Conservation (phyloP, 331 rosid species). For the Rosa hybrid region DNA sequence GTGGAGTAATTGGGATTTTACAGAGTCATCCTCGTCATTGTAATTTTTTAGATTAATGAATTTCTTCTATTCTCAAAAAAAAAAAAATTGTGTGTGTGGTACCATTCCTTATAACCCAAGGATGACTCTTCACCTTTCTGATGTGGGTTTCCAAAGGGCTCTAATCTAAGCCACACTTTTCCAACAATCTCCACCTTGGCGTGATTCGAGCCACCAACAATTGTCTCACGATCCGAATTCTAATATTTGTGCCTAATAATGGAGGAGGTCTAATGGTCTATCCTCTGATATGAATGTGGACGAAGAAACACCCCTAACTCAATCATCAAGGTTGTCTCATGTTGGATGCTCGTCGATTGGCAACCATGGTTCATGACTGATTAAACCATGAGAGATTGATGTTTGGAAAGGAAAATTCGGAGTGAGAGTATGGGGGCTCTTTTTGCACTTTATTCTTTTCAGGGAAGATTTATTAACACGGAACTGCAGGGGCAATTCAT, state of each 20-base stretch:
- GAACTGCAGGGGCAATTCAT: conserved; percentile 22
- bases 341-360: conserved; percentile 62
- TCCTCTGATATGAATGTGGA: conserved; percentile 44
- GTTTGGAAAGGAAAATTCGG: conserved; percentile 19
- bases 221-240: conserved; percentile 19
- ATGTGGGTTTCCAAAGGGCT: too few species aligned
- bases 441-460: neutral
- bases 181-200: too few species aligned
- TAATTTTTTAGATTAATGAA: too few species aligned
- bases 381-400: conserved; percentile 14
- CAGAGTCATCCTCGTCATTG: too few species aligned
- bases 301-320: conserved; percentile 74
- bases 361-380: conserved; percentile 44
- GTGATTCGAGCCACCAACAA: too few species aligned
- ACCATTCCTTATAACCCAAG: too few species aligned
- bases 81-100: too few species aligned
- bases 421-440: neutral
- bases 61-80: too few species aligned
- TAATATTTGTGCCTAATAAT: conserved; percentile 49
- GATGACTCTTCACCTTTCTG: too few species aligned
- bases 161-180: too few species aligned
- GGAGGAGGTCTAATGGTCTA: conserved; percentile 40
- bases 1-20: too few species aligned
- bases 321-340: conserved; percentile 75
- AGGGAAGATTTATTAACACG: too few species aligned